Evolutionary conservation across 345 rosid species (phyloP), one percentile per base, ranked within the genome.

Genomic region (Arabis hirsuta): DNA sequence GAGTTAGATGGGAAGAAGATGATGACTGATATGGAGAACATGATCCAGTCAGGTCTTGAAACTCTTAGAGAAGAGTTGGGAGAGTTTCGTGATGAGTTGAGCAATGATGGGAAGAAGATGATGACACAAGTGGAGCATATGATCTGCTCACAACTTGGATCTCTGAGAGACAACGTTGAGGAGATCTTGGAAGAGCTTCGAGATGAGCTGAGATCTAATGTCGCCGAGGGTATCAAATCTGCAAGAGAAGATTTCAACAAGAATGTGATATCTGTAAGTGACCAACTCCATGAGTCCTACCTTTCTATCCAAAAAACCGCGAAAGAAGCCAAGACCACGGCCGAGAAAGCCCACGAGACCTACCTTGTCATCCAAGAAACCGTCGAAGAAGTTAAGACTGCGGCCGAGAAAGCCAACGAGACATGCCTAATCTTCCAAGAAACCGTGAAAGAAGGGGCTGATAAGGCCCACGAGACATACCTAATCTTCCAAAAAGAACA

Each of bases 1-100:
- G 62, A 52, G 46, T 22, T 72, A 58, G 48, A 69, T 47, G 65
- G 47, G 27, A 57, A 46, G 56, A 69, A 57, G 65, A 47, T 47
- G 56, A 14, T 22, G 46, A 20, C 8, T 53, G 27, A 6, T 53
- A 52, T 71, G 62, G 62, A 72, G 43, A 10, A 52, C 52, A 41
- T 61, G 45, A 51, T 71, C 42, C 39, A 45, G 19, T 72, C 63
- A 44, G 9, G 9, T 62, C 36, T 53, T 24, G 76, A 62, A 44
- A 31, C 62, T 43, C 69, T 45, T n/a, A 63, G 47, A 72, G 44
- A 34, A 34, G 63, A 62, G 29, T 53, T 6, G 69, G 43, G 9
- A 60, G 67, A 27, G 34, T 51, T 71, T 41, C 59, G 45, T 59
- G 74, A 38, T 27, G 65, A 62, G n/a, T 9, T 62, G 52, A 38